phyloP scores from a whole-genome alignment of 2,329 filamentous ascomycete genomes.

The Fonsecaea pugnacius region DNA sequence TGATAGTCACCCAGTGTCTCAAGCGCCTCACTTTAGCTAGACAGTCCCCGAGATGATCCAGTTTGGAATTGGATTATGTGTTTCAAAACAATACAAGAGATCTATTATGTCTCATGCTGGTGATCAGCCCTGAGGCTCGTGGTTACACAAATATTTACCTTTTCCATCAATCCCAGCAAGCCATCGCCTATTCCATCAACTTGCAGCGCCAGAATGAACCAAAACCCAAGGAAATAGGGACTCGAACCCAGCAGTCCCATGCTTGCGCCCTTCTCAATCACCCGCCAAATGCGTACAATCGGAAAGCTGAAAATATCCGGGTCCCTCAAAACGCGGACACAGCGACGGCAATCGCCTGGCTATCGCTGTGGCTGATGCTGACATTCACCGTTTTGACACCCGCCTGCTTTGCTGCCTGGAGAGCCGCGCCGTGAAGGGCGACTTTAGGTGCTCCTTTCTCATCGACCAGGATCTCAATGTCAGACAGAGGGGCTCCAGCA shows the following conservation, averaged over 20 bases:
- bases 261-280: slow-evolving; percentile 2
- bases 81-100: background rate
- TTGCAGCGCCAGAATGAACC: slow-evolving; percentile 6
- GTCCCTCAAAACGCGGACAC: slow-evolving; percentile 72
- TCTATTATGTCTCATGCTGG: slow-evolving; percentile 16
- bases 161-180: background rate
- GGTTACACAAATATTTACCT: slow-evolving; percentile 7
- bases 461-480: slow-evolving; percentile 88
- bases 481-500: slow-evolving; percentile 84
- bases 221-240: slow-evolving; percentile 5
- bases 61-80: background rate
- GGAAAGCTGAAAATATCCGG: background rate
- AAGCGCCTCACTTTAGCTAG: too few relatives aligned
- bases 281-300: slow-evolving; percentile 17
- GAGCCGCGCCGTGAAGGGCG: slow-evolving; percentile 84
- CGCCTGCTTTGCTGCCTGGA: slow-evolving; percentile 78
- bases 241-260: slow-evolving; percentile 14
- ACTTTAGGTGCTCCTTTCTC: slow-evolving; percentile 82
- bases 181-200: slow-evolving; percentile 4
- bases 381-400: slow-evolving; percentile 88
- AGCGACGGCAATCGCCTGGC: slow-evolving; percentile 91
- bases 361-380: slow-evolving; percentile 94
- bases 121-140: slow-evolving; percentile 2
- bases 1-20: too few relatives aligned
- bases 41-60: background rate